Evolutionary conservation across 352 stramenopile genomes (phyloP), one percentile per base, ranked within the genome.

Genomic region (Pythium rhizo-oryzae): DNA sequence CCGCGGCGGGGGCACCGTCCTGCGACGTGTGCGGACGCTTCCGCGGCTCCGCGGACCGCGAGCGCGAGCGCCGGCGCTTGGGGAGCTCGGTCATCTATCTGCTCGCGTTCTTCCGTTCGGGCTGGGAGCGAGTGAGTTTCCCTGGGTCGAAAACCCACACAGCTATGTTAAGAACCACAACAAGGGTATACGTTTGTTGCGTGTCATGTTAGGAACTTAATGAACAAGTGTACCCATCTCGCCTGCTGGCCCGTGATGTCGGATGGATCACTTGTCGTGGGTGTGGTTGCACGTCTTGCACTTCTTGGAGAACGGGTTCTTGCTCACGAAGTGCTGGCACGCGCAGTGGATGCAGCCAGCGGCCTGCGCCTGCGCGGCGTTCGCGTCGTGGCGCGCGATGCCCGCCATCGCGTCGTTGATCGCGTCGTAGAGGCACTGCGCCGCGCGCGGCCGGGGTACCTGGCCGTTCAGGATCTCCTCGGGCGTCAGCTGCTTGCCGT

Each of bases 401-500:
- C 76, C 80, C 19, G 79, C 81, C 82, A 91, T 93, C 0, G 87
- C 88, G 52, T 83, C 56, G 37, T 81, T 72, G 46, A 96, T 87
- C 23, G 87, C 85, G 62, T 93, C 81, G 54, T 96, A 94, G 24
- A 96, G 73, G 49, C 79, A 87, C 65, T 92, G 80, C 5, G 85
- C 84, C 8, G 86, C 84, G 7, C 85, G 75, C 16, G 89, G 89
- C 19, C 69, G 84, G 9, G 74, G 68, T 19, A 94, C 74, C 1
- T 67, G 53, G 15, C 89, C 89, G 24, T 60, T 85, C 57, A 96
- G 67, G 62, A 96, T 94, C 55, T 90, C 81, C 37, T 90, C 78
- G 0, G 88, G 84, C n/a, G 84, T 90, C 11, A 93, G 64, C 56
- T 95, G 80, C 60, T 89, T 79, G 24, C 93, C 93, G 75, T 99